Evolutionary conservation across 768 basidiomycete species (phyloP).

Genomic region (Piloderma croceum): DNA sequence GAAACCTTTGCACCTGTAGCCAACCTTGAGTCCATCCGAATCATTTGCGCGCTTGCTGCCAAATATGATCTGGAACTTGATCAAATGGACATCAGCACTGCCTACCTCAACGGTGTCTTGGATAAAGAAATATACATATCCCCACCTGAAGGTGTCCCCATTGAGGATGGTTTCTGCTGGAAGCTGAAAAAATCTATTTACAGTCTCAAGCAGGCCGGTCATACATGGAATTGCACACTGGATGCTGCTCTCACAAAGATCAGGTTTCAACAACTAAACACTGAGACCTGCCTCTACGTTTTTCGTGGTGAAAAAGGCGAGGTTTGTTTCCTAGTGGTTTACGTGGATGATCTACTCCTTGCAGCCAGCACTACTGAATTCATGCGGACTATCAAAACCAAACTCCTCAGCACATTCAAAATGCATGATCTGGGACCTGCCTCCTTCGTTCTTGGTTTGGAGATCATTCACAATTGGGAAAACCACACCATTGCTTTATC

Average conservation of each 20-base stretch:
- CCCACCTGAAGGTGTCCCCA: constrained; percentile 11
- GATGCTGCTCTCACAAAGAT: constrained; percentile 6
- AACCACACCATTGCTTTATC: constrained; percentile 22
- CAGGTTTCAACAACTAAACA: not conserved
- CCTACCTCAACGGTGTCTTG: constrained; percentile 22
- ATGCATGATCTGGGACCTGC: constrained; percentile 16
- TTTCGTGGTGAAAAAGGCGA: constrained; percentile 8
- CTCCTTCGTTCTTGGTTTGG: constrained; percentile 26
- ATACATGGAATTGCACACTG: constrained; percentile 18
- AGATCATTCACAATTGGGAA: constrained; percentile 21
- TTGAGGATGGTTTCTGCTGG: constrained; percentile 4
- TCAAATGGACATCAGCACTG: constrained; percentile 18
- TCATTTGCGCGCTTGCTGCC: constrained; percentile 19
- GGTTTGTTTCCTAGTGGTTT: constrained; percentile 18
- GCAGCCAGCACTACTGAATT: constrained; percentile 5
- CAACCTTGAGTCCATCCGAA: constrained; percentile 12
- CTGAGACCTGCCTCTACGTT: constrained; percentile 22
- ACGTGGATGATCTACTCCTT: constrained; percentile 24
- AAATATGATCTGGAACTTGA: constrained; percentile 14
- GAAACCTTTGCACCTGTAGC: constrained; percentile 22
- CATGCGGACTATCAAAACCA: not conserved
- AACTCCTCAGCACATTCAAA: constrained; percentile 8
- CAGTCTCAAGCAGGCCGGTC: constrained; percentile 26
- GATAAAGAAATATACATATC: constrained; percentile 24
- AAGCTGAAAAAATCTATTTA: constrained; percentile 22